These are phyloP conservation scores for Suhomyces taliae DNA, from an alignment of 1,139 yeast genomes.

Conservation along the genomic window DNA sequence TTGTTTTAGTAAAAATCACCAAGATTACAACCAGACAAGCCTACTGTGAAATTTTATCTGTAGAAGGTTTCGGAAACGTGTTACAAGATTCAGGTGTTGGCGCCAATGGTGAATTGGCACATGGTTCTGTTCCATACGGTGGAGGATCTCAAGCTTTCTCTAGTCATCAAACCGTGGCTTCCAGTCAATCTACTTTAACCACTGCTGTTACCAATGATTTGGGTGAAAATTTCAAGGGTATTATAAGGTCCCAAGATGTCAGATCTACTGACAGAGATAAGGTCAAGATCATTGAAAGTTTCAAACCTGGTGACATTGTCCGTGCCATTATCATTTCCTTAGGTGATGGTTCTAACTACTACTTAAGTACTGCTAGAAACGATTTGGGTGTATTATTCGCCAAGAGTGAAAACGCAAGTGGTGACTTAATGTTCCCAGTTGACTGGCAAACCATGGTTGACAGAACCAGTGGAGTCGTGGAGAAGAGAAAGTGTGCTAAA, in stretches of 20 bases:
- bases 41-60: conserved; percentile 76
- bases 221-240: conserved; percentile 90
- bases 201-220: conserved; percentile 58
- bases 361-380: conserved; percentile 83
- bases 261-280: conserved; percentile 89
- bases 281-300: conserved; percentile 75
- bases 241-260: conserved; percentile 84
- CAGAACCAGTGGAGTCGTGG: conserved; percentile 69
- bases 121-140: conserved; percentile 38
- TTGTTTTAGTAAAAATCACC: conserved; percentile 75
- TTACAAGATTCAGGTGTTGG: conserved; percentile 68
- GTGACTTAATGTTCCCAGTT: conserved; percentile 80
- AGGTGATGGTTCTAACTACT: conserved; percentile 93
- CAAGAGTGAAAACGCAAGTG: conserved; percentile 64
- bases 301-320: conserved; percentile 90
- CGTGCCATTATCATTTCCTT: conserved; percentile 79
- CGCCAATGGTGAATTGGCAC: conserved; percentile 53
- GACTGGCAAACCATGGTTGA: conserved; percentile 97
- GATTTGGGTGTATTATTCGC: conserved; percentile 96
- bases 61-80: conserved; percentile 64
- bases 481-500: conserved; percentile 88
- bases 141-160: conserved; percentile 54
- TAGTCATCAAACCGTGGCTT: conserved; percentile 48
- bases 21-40: conserved; percentile 71
- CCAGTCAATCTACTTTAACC: conserved; percentile 32